Conservation (phyloP, 768 basidiomycete genomes). For the Daedaleopsis nitida region DNA sequence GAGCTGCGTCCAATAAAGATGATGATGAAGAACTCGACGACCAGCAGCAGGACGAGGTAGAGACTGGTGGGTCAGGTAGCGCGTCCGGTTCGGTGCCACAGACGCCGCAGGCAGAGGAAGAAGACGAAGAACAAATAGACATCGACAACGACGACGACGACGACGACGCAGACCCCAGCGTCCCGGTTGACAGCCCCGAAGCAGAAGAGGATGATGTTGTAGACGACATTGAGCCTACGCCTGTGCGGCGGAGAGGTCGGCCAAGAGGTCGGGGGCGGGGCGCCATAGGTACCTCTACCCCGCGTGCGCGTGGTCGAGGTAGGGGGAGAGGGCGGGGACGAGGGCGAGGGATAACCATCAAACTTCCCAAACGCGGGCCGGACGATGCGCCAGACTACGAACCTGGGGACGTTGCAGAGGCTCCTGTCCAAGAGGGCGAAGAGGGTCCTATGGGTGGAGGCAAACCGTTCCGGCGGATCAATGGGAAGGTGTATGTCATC, state of each 20-base stretch:
- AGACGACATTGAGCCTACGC: constrained; percentile 23
- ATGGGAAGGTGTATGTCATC: constrained; percentile 73
- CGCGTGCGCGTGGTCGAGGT: constrained; percentile 30
- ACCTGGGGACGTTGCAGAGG: constrained; percentile 29
- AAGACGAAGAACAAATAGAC: constrained; percentile 19
- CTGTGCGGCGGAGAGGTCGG: constrained; percentile 29
- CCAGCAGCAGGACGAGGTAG: constrained; percentile 25
- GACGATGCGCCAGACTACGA: constrained; percentile 46
- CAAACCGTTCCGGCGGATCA: constrained; percentile 73
- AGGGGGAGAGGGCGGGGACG: constrained; percentile 32
- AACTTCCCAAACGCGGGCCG: constrained; percentile 36
- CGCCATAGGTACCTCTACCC: constrained; percentile 25
- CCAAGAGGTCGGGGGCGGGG: constrained; percentile 26
- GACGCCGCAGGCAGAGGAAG: constrained; percentile 19
- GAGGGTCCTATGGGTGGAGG: constrained; percentile 47
- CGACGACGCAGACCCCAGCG: constrained; percentile 37
- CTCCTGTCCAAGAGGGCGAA: constrained; percentile 26
- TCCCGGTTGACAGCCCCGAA: constrained; percentile 33
- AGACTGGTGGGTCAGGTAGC: constrained; percentile 6
- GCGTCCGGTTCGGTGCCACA: constrained; percentile 4
- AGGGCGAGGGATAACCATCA: constrained; percentile 31
- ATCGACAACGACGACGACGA: constrained; percentile 28
- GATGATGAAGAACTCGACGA: constrained; percentile 25
- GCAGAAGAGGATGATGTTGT: constrained; percentile 31
- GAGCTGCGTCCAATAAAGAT: constrained; percentile 3